Base-by-base conservation (phyloP, 805 yeast genomes). In the Torulaspora indica region DNA sequence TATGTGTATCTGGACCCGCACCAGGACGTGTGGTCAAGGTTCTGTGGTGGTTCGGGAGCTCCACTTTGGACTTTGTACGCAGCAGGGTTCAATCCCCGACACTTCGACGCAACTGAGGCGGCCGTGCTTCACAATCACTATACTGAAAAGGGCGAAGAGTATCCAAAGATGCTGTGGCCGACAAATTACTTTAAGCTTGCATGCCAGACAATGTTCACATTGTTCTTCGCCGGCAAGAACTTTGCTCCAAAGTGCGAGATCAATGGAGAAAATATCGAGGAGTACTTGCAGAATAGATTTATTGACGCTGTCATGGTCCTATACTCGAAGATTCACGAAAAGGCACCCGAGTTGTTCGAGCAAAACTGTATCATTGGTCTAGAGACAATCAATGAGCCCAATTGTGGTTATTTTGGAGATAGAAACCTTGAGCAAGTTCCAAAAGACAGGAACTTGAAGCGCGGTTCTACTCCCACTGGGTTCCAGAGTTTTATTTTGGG, bases 1-100 rank as follows among this genome's bases (percentile, higher is more conserved):
- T 85, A 83, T 55, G 86, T 88, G 5, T 80, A 85, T 53, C 60
- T 90, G 52, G 96, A 90, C 58, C 87, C 95, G 0, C 97, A 90
- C 61, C 97, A 90, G 63, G 97, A 90, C 61, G 95, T 82, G 9
- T 90, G 97, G 97, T 82, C 93, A 1, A 75, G 96, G 38, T 85
- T 74, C 59, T 71, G 80, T 8, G 96, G 96, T 4, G 97, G 97
- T 2, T 80, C 87, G 37, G 97, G 97, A 14, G 95, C 96, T 3
- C 97, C 97, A 1, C 56, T 86, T 57, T 90, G 97, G 97, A 89
- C 97, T 0, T 61, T 89, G 3, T 81, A 85, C 57, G 90, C 93
- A 18, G 95, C 91, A 2, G 96, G 96, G 1, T 67, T 90, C 38
- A 78, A 90, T 44, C 96, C 96, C 0, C 69, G 61, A n/a, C 64